These are phyloP conservation scores for Brassica juncea DNA, from an alignment of 345 rosid species.

Conservation along the genomic window DNA sequence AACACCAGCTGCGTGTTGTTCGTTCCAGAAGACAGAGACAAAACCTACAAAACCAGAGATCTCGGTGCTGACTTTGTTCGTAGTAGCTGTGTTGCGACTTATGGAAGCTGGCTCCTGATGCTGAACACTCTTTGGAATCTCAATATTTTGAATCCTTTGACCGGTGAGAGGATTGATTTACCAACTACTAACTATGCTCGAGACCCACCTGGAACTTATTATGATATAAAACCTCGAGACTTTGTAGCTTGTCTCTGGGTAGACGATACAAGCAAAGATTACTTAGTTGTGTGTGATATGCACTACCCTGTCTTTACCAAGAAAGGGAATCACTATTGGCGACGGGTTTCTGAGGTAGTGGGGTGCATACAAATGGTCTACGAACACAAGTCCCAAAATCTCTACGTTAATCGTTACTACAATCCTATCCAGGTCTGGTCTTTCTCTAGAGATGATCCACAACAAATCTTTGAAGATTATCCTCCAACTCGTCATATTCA, in stretches of 20 bases:
- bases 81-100: constrained; percentile 2
- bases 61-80: background rate
- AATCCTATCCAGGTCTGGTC: background rate
- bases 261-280: background rate
- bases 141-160: constrained; percentile 4
- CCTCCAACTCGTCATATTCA: background rate
- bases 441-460: background rate
- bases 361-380: background rate
- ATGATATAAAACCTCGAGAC: background rate
- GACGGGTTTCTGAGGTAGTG: background rate
- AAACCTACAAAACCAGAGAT: background rate
- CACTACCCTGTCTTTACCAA: background rate
- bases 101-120: constrained; percentile 24
- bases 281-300: background rate
- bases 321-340: background rate
- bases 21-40: background rate
- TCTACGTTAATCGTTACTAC: background rate
- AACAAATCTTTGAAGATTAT: background rate
- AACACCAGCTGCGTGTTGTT: background rate
- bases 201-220: background rate
- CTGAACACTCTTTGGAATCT: background rate
- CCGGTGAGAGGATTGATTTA: constrained; percentile 2
- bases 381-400: background rate
- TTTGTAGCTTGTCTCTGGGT: background rate
- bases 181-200: background rate